A percentile compares a stretch with the other conserved stretches of the same genome.
phyloP scores from a whole-genome alignment of 2,329 filamentous ascomycete genomes.

The Nemania abortiva region DNA sequence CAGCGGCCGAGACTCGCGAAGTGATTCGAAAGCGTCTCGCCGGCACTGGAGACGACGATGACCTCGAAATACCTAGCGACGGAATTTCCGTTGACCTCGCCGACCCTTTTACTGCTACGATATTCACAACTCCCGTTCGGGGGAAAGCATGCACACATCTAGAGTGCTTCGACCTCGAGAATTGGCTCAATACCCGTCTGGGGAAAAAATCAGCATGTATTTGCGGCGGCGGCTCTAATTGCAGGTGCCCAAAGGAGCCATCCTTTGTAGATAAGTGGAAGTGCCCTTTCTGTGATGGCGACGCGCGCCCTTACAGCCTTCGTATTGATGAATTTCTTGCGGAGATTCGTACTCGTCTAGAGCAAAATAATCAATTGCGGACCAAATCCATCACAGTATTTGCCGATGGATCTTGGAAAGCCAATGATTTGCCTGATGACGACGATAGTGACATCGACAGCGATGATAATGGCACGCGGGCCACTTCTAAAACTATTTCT shows the following conservation, averaged over 20 bases:
- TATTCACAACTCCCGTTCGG: slow-evolving; percentile 80
- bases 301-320: slow-evolving; percentile 80
- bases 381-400: slow-evolving; percentile 72
- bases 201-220: slow-evolving; percentile 54
- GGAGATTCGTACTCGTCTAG: slow-evolving; percentile 69
- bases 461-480: slow-evolving; percentile 46
- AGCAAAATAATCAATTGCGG: slow-evolving; percentile 59
- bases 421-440: slow-evolving; percentile 52
- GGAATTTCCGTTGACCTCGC: slow-evolving; percentile 72
- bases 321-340: slow-evolving; percentile 80
- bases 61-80: slow-evolving; percentile 69
- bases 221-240: slow-evolving; percentile 54
- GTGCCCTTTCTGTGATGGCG: slow-evolving; percentile 84
- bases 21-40: slow-evolving; percentile 66
- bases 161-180: slow-evolving; percentile 91
- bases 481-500: slow-evolving; percentile 32
- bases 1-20: slow-evolving; percentile 63
- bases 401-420: slow-evolving; percentile 74
- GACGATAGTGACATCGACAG: slow-evolving; percentile 51
- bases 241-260: slow-evolving; percentile 61
- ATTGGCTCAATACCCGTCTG: slow-evolving; percentile 77
- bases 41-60: slow-evolving; percentile 66
- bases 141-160: slow-evolving; percentile 77
- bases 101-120: slow-evolving; percentile 73
- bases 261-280: slow-evolving; percentile 79